A percentile compares a stretch with the other conserved stretches of the same genome.
These are phyloP conservation scores for Ophiocordyceps camponoti-leonardi DNA, from an alignment of 2,329 filamentous ascomycete species.

Conservation along the genomic window DNA sequence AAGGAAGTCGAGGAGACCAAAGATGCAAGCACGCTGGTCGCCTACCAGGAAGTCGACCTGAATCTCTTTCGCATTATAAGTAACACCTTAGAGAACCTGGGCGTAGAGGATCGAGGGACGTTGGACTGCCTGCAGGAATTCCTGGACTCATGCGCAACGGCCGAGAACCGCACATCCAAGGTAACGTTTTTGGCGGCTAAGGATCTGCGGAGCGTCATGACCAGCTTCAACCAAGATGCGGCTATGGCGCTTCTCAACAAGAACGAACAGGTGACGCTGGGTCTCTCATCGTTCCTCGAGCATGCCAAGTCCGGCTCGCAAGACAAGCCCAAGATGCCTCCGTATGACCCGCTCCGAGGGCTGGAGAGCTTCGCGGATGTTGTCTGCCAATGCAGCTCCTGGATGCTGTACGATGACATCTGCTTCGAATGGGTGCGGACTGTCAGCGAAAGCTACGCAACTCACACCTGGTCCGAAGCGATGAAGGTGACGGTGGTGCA, in stretches of 20 bases:
- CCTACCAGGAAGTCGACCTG: constrained; percentile 38
- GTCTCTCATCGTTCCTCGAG: constrained; percentile 44
- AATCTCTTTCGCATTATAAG: constrained; percentile 37
- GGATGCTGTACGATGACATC: constrained; percentile 38
- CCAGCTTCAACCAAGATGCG: constrained; percentile 33
- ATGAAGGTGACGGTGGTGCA: constrained; percentile 40
- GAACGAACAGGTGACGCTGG: constrained; percentile 31
- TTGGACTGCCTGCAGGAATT: constrained; percentile 29
- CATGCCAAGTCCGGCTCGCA: constrained; percentile 40
- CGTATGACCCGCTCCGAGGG: constrained; percentile 35
- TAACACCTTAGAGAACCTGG: constrained; percentile 36
- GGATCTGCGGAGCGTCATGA: constrained; percentile 31
- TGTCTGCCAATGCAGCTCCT: constrained; percentile 23
- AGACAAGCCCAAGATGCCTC: constrained; percentile 25
- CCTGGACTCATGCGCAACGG: constrained; percentile 31
- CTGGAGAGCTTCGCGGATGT: constrained; percentile 32
- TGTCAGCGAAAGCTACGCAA: constrained; percentile 32
- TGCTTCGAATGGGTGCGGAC: constrained; percentile 39
- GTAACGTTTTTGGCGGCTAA: constrained; percentile 26
- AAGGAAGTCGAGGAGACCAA: constrained; percentile 33
- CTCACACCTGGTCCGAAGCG: constrained; percentile 38
- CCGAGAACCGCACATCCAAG: constrained; percentile 32
- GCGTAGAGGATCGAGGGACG: constrained; percentile 30
- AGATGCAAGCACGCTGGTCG: constrained; percentile 33
- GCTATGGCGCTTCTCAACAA: constrained; percentile 35